Conservation (phyloP, 805 yeast genomes). For the Barnettozyma salicaria region DNA sequence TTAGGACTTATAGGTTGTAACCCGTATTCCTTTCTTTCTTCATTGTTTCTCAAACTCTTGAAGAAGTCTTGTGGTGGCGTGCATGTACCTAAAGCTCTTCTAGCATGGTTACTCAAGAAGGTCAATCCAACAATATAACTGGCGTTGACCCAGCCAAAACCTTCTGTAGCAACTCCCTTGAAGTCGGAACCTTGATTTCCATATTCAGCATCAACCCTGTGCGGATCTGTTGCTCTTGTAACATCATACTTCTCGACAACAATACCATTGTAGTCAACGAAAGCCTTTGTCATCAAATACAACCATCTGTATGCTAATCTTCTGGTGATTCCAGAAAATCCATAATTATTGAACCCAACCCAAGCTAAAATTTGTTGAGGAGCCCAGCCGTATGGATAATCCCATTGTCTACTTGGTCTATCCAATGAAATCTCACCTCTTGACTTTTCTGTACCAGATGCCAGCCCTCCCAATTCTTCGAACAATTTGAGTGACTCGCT, state of each 20-base stretch:
- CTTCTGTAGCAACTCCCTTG: slow-evolving; percentile 91
- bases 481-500: slow-evolving; percentile 59
- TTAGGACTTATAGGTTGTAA: slow-evolving; percentile 12
- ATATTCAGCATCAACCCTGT: slow-evolving; percentile 89
- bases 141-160: slow-evolving; percentile 98
- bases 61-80: slow-evolving; percentile 26
- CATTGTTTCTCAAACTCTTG: slow-evolving; percentile 18
- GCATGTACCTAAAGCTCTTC: slow-evolving; percentile 69
- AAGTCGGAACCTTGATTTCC: slow-evolving; percentile 95
- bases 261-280: slow-evolving; percentile 88
- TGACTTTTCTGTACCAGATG: slow-evolving; percentile 70
- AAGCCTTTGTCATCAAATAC: slow-evolving; percentile 80
- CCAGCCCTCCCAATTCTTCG: slow-evolving; percentile 86
- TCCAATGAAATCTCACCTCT: slow-evolving; percentile 64
- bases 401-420: slow-evolving; percentile 95
- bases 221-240: slow-evolving; percentile 75
- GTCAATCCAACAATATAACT: slow-evolving; percentile 70
- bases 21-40: slow-evolving; percentile 21
- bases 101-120: slow-evolving; percentile 57
- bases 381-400: slow-evolving; percentile 97
- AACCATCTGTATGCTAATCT: slow-evolving; percentile 84
- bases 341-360: slow-evolving; percentile 76
- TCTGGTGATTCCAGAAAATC: slow-evolving; percentile 55
- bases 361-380: slow-evolving; percentile 96
- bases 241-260: slow-evolving; percentile 96